Evolutionary conservation across 192 early-diverging fungal species (phyloP).

Genomic region (Coemansia javaensis): DNA sequence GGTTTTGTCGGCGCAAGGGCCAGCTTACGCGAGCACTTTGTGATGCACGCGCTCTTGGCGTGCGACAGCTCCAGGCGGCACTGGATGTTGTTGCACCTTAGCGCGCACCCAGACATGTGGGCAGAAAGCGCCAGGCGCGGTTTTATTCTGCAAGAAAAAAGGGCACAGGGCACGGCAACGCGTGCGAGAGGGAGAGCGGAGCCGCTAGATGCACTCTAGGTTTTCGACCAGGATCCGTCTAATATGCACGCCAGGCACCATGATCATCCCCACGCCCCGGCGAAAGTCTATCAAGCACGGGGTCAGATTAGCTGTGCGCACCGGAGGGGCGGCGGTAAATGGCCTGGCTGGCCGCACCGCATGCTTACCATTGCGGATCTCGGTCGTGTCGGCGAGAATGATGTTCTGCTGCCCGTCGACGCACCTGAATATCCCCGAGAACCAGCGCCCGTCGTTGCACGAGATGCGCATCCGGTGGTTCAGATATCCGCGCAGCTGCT

Average conservation of each 20-base stretch:
- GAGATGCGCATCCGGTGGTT: slow-evolving; percentile 34
- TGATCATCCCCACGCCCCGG: slow-evolving; percentile 48
- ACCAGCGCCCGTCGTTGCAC: slow-evolving; percentile 29
- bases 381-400: slow-evolving; percentile 36
- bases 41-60: slow-evolving; percentile 55
- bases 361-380: slow-evolving; percentile 21
- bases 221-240: slow-evolving; percentile 35
- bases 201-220: slow-evolving; percentile 34
- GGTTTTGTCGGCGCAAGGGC: too few relatives aligned
- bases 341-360: too few relatives aligned
- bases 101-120: not conserved
- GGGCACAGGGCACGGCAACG: not conserved
- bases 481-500: slow-evolving; percentile 22
- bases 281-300: slow-evolving; percentile 14
- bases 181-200: too few relatives aligned
- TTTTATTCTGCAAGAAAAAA: not conserved
- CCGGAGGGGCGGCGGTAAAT: too few relatives aligned
- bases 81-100: slow-evolving; percentile 46
- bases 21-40: slow-evolving; percentile 62
- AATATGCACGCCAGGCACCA: slow-evolving; percentile 43
- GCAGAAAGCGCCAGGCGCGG: too few relatives aligned
- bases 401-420: slow-evolving; percentile 32
- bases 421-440: slow-evolving; percentile 38
- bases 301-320: not conserved
- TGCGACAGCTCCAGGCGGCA: slow-evolving; percentile 36